phyloP scores from a whole-genome alignment of 2,329 filamentous ascomycete species.

The Tolypocladium endophyticum region DNA sequence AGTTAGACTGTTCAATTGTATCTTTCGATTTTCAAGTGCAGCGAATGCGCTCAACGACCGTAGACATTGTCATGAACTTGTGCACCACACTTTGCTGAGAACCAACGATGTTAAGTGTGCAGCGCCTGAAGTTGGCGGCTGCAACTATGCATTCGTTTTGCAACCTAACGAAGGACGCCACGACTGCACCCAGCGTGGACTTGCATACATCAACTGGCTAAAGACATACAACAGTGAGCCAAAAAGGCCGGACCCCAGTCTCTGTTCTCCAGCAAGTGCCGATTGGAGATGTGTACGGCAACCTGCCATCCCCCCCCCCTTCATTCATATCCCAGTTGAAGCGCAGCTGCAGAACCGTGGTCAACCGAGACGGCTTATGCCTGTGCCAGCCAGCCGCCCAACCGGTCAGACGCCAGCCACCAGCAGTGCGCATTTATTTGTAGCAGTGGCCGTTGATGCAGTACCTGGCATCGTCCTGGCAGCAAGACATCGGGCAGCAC shows the following conservation, averaged over 20 bases:
- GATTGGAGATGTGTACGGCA: background rate
- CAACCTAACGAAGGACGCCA: background rate
- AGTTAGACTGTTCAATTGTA: too few species aligned
- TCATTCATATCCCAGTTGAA: background rate
- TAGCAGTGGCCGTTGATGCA: conserved; percentile 6
- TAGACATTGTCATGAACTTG: too few species aligned
- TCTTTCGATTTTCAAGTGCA: too few species aligned
- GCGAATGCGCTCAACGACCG: too few species aligned
- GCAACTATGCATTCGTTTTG: background rate
- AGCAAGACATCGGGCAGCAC: conserved; percentile 5
- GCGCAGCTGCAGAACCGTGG: background rate
- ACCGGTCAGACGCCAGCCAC: background rate
- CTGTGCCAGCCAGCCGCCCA: background rate
- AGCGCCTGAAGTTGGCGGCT: background rate
- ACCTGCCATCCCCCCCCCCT: background rate
- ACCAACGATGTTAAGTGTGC: background rate
- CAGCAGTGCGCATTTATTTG: background rate
- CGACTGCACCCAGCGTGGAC: background rate
- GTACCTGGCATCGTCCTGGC: conserved; percentile 1
- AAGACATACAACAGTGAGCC: background rate
- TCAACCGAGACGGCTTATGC: background rate
- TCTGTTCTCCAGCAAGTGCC: background rate
- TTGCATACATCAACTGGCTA: background rate
- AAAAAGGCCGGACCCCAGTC: too few species aligned
- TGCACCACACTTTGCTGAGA: background rate